A percentile compares a stretch with the other conserved stretches of the same genome.
Evolutionary conservation across 495 filamentous ascomycete genomes (phyloP).

Genomic region (Amphirosellinia nigrospora): DNA sequence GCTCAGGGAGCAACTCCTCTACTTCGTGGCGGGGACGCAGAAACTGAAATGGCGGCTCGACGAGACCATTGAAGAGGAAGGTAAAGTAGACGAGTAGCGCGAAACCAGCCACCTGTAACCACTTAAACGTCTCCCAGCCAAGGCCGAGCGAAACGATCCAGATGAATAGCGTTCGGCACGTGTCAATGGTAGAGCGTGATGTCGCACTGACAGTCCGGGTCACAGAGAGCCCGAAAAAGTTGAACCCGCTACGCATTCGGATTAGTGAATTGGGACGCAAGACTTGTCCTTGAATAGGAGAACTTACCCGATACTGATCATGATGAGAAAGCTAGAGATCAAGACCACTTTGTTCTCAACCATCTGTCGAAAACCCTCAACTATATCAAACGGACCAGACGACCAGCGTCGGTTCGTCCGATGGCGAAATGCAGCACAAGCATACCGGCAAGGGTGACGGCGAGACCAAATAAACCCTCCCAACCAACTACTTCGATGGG

Average conservation of each 20-base stretch:
- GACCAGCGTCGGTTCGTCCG: conserved; percentile 74
- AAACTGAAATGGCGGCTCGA: conserved; percentile 73
- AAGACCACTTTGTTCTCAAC: conserved; percentile 70
- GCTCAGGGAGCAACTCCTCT: conserved; percentile 78
- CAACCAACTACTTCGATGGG: conserved; percentile 92
- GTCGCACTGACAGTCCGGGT: conserved; percentile 89
- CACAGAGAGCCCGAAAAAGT: conserved; percentile 95
- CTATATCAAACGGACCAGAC: conserved; percentile 85
- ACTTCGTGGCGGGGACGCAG: conserved; percentile 61
- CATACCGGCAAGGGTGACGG: conserved; percentile 81
- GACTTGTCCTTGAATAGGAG: conserved; percentile 2
- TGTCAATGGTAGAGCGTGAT: conserved; percentile 93
- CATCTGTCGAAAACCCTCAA: conserved; percentile 82
- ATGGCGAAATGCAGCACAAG: conserved; percentile 76
- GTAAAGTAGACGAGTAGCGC: conserved; percentile 92
- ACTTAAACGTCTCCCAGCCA: conserved; percentile 98
- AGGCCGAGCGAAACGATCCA: conserved; percentile 94
- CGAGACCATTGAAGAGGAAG: conserved; percentile 93
- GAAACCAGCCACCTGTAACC: conserved; percentile 92
- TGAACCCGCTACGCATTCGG: conserved; percentile 74
- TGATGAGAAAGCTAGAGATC: conserved; percentile 81
- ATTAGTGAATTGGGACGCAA: background rate
- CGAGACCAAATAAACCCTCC: conserved; percentile 93
- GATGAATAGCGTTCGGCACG: conserved; percentile 96
- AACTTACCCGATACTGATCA: conserved; percentile 93